A percentile compares a stretch with the other conserved stretches of the same genome.
phyloP scores from a whole-genome alignment of 306 rosid species.

The Parietaria judaica region DNA sequence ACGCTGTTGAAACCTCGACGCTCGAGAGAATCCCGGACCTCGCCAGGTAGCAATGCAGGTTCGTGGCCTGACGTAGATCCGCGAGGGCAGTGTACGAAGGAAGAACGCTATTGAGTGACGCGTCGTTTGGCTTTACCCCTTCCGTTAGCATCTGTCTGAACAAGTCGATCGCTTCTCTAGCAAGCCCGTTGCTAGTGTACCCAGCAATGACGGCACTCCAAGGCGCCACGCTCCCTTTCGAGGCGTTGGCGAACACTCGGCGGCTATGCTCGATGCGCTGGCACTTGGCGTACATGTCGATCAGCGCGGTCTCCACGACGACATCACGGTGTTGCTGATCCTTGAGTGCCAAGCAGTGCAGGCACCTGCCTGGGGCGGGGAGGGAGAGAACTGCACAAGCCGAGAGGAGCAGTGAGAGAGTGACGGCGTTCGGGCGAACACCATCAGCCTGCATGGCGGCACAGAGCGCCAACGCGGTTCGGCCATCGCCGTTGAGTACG shows the following conservation, averaged over 20 bases:
- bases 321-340: conserved; percentile 6
- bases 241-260: conserved; percentile 22
- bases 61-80: too few species aligned
- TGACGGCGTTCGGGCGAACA: conserved; percentile 33
- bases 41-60: too few species aligned
- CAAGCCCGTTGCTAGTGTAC: conserved; percentile 50
- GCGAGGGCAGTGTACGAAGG: not conserved
- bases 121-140: conserved; percentile 36
- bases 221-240: conserved; percentile 34
- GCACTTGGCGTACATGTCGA: conserved; percentile 53
- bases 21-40: too few species aligned
- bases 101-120: conserved; percentile 3
- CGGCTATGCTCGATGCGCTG: conserved; percentile 39
- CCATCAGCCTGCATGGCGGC: conserved; percentile 30
- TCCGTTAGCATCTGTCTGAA: conserved; percentile 30
- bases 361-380: conserved; percentile 32
- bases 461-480: conserved; percentile 36
- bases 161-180: conserved; percentile 36
- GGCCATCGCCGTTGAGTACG: conserved; percentile 19
- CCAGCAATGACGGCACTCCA: conserved; percentile 53
- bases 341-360: conserved; percentile 30
- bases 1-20: too few species aligned
- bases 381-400: conserved; percentile 46
- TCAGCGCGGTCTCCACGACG: conserved; percentile 35
- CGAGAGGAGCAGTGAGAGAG: conserved; percentile 33